These are phyloP conservation scores for Populus hybrid DNA, from an alignment of 441 rosid species.

Conservation along the genomic window DNA sequence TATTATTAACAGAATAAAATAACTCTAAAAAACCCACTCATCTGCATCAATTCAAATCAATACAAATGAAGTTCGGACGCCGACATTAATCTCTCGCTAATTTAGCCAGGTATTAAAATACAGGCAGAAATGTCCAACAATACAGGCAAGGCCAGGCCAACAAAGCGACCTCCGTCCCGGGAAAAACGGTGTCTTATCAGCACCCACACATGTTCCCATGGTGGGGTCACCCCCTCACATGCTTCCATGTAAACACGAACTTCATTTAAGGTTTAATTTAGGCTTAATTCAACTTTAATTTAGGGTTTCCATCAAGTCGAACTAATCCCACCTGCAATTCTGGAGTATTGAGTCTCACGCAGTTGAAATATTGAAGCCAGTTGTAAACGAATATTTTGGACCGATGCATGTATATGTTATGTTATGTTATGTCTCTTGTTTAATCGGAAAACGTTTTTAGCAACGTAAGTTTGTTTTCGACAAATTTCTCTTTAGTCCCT, in stretches of 20 bases:
- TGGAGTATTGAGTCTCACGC: neutral
- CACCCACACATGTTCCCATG: conserved; percentile 31
- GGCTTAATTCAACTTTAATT: conserved; percentile 1
- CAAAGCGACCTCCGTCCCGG: conserved; percentile 66
- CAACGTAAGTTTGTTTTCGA: too few relatives aligned
- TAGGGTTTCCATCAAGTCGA: neutral
- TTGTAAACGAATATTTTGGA: too few relatives aligned
- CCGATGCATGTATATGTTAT: too few relatives aligned
- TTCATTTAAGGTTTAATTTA: neutral
- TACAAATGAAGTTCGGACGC: too few relatives aligned
- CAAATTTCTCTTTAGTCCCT: neutral
- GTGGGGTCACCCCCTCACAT: conserved; percentile 55
- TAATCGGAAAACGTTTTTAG: too few relatives aligned
- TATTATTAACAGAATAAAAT: too few relatives aligned
- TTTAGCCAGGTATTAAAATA: too few relatives aligned
- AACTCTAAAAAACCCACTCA: too few relatives aligned
- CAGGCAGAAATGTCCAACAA: conserved; percentile 22
- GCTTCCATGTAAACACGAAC: conserved; percentile 57
- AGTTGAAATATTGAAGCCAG: neutral
- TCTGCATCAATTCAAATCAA: too few relatives aligned
- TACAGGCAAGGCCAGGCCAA: conserved; percentile 21
- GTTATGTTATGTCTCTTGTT: too few relatives aligned
- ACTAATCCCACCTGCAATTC: neutral
- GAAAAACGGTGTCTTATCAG: conserved; percentile 59
- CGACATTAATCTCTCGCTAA: too few relatives aligned